Percentiles rank a stretch among this genome's conserved stretches.
These are phyloP conservation scores for Artemisia annua DNA, from an alignment of 129 eudicot species.

Conservation along the genomic window DNA sequence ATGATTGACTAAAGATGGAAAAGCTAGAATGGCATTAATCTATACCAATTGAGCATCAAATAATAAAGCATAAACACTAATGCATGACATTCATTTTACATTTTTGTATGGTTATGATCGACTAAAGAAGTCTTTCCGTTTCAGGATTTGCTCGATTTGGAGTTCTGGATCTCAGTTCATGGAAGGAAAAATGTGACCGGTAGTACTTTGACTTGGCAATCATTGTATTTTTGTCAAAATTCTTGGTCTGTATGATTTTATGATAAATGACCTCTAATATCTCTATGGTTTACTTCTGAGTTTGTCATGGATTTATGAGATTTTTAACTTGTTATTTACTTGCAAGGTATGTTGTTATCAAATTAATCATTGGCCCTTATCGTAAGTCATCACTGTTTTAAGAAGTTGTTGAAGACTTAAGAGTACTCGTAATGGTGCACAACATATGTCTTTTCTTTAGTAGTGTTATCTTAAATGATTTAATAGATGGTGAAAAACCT, in stretches of 20 bases:
- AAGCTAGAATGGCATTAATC: not conserved
- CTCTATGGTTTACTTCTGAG: slow-evolving; percentile 13
- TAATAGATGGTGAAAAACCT: no score
- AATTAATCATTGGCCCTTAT: no score
- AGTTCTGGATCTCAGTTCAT: not conserved
- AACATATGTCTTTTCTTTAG: no score
- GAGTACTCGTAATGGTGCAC: no score
- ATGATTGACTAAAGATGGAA: no score
- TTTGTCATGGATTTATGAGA: slow-evolving; percentile 11
- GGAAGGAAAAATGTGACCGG: slow-evolving; percentile 1
- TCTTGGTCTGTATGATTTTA: slow-evolving; percentile 22
- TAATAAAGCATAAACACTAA: no score
- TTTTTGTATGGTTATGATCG: not conserved
- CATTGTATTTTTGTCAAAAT: slow-evolving; percentile 15
- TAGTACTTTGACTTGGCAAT: slow-evolving; percentile 11
- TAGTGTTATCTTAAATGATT: no score
- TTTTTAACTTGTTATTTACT: not conserved
- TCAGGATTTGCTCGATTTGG: slow-evolving; percentile 23
- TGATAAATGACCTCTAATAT: slow-evolving; percentile 5
- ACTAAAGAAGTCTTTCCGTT: not conserved
- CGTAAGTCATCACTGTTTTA: no score
- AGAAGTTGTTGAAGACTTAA: no score
- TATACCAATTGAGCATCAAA: not conserved
- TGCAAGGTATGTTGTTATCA: no score
- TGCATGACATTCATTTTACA: not conserved